Base-by-base conservation (phyloP, 768 basidiomycete species). In the Pisolithus albus region DNA sequence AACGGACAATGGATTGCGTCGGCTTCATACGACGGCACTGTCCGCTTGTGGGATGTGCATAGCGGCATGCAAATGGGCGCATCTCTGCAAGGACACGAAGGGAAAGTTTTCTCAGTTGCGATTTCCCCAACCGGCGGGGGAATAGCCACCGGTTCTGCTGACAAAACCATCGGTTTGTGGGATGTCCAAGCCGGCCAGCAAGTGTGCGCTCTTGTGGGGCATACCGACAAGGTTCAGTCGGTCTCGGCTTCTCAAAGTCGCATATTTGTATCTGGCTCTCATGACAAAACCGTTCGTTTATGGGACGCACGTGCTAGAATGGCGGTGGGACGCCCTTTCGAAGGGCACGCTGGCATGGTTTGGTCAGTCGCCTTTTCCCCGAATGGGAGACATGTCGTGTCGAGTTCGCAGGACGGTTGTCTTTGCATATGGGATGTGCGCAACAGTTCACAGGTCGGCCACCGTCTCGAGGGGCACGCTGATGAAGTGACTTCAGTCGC, bases 241-340 rank as follows among this genome's bases (percentile, higher is more conserved):
- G 43, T 45, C 28, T 11, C 43, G 21, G 24, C 28, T 46, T 48
- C 32, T 23, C 43, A 13, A 15, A 59, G 64, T 52, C 58, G 56
- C 13, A 51, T 21, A 7, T 39, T 64, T 47, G 61, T 58, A 15
- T 59, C 63, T 1, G 59, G 57, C 5, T 60, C 61, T 5, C 24
- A 48, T 18, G 66, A 66, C 55, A 46, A 39, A n/a, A 54, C 49
- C 15, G 37, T 63, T 15, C 48, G 54, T 30, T 3, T 45, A n/a
- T 45, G 24, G 24, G 43, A 45, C 21, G 13, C 1, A 15, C 24
- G 28, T 8, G 9, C 13, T 16, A 26, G 43, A 16, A 9, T 8
- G 2, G 16, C 30, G 26, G 6, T 26, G n/a, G 16, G 43, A 7
- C 24, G n/a, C 24, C 24, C 43, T 18, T 26, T 45, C 7, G 4